These are phyloP conservation scores for Stereocaulon alpinum DNA, from an alignment of 495 filamentous ascomycete species.

Conservation along the genomic window DNA sequence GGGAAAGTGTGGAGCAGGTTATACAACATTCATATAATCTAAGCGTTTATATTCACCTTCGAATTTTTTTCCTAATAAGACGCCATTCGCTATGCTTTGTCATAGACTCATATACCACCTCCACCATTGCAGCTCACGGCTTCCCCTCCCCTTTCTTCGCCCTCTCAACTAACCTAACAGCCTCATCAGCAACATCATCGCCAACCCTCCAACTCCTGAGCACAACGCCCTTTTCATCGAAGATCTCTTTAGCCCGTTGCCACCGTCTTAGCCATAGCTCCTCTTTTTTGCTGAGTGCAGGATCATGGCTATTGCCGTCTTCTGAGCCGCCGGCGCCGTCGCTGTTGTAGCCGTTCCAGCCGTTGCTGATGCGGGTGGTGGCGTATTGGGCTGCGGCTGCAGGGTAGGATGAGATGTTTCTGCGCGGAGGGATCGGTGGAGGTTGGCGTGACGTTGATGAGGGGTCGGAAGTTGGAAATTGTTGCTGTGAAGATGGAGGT, in stretches of 20 bases:
- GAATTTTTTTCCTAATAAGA: not conserved
- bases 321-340: slow-evolving; percentile 13
- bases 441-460: slow-evolving; percentile 25
- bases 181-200: slow-evolving; percentile 58
- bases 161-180: slow-evolving; percentile 41
- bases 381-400: slow-evolving; percentile 35
- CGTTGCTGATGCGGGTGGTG: slow-evolving; percentile 24
- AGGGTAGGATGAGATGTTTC: slow-evolving; percentile 31
- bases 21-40: not conserved
- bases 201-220: slow-evolving; percentile 80
- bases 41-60: not conserved
- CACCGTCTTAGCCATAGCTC: slow-evolving; percentile 75
- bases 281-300: slow-evolving; percentile 60
- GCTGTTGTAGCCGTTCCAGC: slow-evolving; percentile 17
- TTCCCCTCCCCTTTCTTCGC: slow-evolving; percentile 26
- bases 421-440: slow-evolving; percentile 22
- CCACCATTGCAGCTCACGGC: not conserved
- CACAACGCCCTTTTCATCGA: slow-evolving; percentile 58
- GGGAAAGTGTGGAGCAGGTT: not conserved
- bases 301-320: slow-evolving; percentile 10
- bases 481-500: slow-evolving; percentile 13
- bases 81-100: slow-evolving; percentile 6
- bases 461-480: slow-evolving; percentile 15
- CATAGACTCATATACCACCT: not conserved
- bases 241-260: slow-evolving; percentile 58